These are phyloP conservation scores for Eimeria mitis DNA, from an alignment of 169 alveolate species.

Conservation along the genomic window DNA sequence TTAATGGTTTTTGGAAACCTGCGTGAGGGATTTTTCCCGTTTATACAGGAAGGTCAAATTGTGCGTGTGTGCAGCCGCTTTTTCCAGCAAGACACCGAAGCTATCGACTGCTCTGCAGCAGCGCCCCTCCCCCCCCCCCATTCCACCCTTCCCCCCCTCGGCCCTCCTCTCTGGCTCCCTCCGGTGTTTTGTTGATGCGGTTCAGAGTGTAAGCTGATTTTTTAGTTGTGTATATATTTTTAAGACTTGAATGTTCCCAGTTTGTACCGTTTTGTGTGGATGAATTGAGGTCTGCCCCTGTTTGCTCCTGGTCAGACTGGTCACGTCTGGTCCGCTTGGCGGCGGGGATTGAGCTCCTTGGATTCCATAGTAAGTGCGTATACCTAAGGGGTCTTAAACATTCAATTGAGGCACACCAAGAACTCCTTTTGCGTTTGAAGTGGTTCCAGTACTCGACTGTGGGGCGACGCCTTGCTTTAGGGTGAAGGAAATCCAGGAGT, in stretches of 20 bases:
- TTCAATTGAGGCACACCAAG: neutral
- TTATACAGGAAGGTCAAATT: neutral
- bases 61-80: conserved; percentile 35
- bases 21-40: neutral
- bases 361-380: neutral
- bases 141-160: too few relatives aligned
- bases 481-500: neutral
- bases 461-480: neutral
- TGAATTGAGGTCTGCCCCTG: neutral
- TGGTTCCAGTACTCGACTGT: neutral
- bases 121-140: neutral
- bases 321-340: neutral
- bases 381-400: neutral
- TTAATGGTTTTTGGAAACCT: neutral
- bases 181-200: neutral
- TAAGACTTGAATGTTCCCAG: neutral
- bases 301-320: neutral
- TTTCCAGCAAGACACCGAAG: neutral
- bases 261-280: neutral
- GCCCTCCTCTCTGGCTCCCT: neutral
- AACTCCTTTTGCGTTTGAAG: neutral
- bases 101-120: neutral
- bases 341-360: neutral
- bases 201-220: conserved; percentile 2
- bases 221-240: neutral